Evolutionary conservation across 371 early-diverging fungal species (phyloP).

Genomic region (Mortierella sp.): DNA sequence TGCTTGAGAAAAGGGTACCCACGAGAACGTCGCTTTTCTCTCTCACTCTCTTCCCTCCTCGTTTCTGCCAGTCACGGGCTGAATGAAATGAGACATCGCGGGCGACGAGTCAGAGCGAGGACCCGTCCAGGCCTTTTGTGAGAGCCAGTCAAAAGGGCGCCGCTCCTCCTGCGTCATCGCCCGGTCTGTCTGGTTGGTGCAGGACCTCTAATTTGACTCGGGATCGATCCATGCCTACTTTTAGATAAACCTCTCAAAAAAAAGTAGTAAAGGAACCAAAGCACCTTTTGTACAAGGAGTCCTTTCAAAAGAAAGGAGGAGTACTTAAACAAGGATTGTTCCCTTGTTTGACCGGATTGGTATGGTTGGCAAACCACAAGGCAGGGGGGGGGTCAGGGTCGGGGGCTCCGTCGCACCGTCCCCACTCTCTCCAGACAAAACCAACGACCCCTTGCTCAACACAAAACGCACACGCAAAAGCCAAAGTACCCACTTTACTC

Average conservation of each 20-base stretch:
- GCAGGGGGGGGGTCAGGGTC: not conserved
- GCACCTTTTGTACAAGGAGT: not conserved
- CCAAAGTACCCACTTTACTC: not conserved
- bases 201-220: constrained; percentile 4
- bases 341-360: not conserved
- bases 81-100: constrained; percentile 8
- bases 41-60: not conserved
- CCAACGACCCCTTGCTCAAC: constrained; percentile 14
- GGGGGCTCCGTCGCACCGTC: not conserved
- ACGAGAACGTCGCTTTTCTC: not conserved
- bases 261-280: not conserved
- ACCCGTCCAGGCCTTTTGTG: not conserved
- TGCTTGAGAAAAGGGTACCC: not conserved
- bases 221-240: constrained; percentile 8
- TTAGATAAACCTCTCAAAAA: not conserved
- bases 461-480: not conserved
- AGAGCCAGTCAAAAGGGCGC: constrained; percentile 12
- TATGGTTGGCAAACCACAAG: constrained; percentile 10
- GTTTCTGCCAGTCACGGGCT: constrained; percentile 3
- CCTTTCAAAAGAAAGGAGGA: not conserved
- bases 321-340: not conserved
- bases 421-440: not conserved
- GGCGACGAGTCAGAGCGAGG: constrained; percentile 7
- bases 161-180: constrained; percentile 12
- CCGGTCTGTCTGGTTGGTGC: constrained; percentile 7